Evolutionary conservation across 106 monocot genomes (phyloP), one percentile per base, ranked within the genome.

Genomic region (Platanthera guangdongensis): DNA sequence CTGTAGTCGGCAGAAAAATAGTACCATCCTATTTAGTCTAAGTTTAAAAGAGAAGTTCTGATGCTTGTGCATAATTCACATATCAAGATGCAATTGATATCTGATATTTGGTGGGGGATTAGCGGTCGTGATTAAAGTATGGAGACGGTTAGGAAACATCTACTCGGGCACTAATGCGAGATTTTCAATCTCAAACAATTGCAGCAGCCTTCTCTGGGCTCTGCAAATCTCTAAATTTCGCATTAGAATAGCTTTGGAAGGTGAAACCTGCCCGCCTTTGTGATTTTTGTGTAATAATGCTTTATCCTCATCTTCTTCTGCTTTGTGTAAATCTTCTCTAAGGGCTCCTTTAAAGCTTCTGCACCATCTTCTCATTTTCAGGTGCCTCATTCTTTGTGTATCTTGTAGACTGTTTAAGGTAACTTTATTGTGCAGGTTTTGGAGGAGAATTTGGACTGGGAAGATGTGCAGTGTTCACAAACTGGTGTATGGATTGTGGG

Each of bases 191-290:
- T 47, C 70, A 45, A 70, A 47, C 70, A 70, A 48, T 16, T 48
- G 70, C 45, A 11, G 70, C 19, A 70, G 70, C 70, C 70, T 70
- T 47, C 47, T 70, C 47, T 47, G 47, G 45, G 47, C 70, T 70
- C 47, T 46, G 46, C 47, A 70, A 70, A 47, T 45, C 70, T 47
- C 5, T 47, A 8, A 6, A 16, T 15, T 70, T 70, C 0, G 47
- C 70, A 48, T 14, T 47, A 3, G 70, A 45, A 70, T 48, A 48
- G 16, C 47, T 45, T 70, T 18, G 70, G 47, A 70, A 6, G 70
- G 47, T 15, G 70, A 70, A 70, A 70, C 45, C 70, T 70, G 45
- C 16, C 47, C 70, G 47, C 47, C 70, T 70, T 70, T 70, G 13
- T 70, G 13, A 70, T 45, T 70, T 7, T 70, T 47, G 30, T 47